A percentile compares a stretch with the other conserved stretches of the same genome.
phyloP scores from a whole-genome alignment of 2,329 filamentous ascomycete genomes.

The Berkeleyomyces rouxiae region DNA sequence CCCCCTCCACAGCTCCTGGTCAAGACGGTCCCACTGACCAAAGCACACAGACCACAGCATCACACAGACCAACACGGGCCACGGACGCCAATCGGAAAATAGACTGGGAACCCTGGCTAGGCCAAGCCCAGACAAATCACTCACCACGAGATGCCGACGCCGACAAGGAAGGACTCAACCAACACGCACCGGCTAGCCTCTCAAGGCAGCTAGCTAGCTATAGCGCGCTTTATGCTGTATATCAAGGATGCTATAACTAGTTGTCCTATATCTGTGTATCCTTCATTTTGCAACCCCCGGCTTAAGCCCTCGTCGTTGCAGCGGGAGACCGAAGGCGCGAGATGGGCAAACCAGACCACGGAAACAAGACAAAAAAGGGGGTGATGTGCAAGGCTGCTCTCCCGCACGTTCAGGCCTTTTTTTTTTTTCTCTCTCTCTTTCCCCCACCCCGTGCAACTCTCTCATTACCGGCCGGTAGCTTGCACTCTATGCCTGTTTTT shows the following conservation, averaged over 20 bases:
- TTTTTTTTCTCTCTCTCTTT: not conserved
- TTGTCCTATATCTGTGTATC: not conserved
- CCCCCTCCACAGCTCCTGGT: too few relatives aligned
- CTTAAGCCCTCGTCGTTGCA: not conserved
- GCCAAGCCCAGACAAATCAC: not conserved
- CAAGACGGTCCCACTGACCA: too few relatives aligned
- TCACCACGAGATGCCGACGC: not conserved
- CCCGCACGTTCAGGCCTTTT: not conserved
- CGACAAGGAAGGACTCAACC: not conserved
- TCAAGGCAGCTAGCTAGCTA: not conserved
- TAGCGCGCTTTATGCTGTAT: not conserved
- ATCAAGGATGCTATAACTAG: not conserved
- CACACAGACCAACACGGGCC: slow-evolving; percentile 1
- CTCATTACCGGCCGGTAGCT: not conserved
- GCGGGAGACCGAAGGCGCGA: not conserved
- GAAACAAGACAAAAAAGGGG: not conserved
- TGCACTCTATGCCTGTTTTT: too few relatives aligned
- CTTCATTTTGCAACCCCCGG: not conserved
- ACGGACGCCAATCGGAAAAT: slow-evolving; percentile 1
- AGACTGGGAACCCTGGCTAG: not conserved
- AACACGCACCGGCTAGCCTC: not conserved
- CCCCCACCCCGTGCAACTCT: not conserved
- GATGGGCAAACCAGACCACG: not conserved
- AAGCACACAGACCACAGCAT: not conserved
- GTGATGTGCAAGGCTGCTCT: not conserved